A percentile compares a stretch with the other conserved stretches of the same genome.
phyloP scores from a whole-genome alignment of 148 eudicot species.

The Amaranthus palmeri region DNA sequence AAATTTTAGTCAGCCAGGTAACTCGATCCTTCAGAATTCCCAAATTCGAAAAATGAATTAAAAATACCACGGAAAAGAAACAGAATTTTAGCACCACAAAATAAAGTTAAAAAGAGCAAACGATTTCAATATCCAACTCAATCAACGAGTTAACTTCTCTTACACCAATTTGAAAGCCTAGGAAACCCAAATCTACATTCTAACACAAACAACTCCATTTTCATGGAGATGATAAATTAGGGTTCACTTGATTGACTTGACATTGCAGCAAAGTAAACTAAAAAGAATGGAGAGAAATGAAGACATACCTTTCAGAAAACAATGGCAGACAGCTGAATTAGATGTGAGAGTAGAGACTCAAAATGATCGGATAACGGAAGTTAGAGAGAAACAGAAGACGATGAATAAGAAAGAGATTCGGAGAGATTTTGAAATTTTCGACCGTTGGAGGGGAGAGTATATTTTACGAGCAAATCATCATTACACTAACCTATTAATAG shows the following conservation, averaged over 20 bases:
- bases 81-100: not conserved
- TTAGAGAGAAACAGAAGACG: conserved; percentile 1
- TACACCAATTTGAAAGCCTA: not conserved
- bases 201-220: not conserved
- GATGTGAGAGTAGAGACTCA: not conserved
- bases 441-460: conserved; percentile 20
- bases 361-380: not conserved
- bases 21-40: not conserved
- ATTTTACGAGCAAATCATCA: not conserved
- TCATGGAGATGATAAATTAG: not conserved
- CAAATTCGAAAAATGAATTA: not conserved
- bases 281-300: not conserved
- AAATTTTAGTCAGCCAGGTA: too few relatives aligned
- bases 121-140: too few relatives aligned
- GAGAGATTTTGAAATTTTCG: conserved; percentile 18
- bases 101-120: not conserved
- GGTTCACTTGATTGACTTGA: not conserved
- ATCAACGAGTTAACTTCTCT: too few relatives aligned
- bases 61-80: not conserved
- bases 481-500: too few relatives aligned
- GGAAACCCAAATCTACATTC: not conserved
- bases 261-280: not conserved
- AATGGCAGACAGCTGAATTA: not conserved
- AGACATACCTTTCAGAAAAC: not conserved
- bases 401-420: not conserved